Evolutionary conservation across 176 grass and related monocot species (phyloP).

Genomic region (Juncus inflexus): DNA sequence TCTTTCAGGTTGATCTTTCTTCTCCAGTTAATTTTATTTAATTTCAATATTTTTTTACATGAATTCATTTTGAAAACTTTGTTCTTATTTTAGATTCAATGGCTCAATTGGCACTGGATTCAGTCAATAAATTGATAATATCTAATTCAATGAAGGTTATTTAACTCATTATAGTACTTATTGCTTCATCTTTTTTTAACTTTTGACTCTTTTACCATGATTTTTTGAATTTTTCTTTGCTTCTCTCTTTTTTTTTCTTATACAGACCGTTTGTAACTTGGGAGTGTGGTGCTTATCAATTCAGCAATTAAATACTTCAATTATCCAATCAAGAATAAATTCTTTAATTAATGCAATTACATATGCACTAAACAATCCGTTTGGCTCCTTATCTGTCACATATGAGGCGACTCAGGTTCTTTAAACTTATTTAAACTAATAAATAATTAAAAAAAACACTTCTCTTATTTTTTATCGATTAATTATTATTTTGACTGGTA

Average conservation of each 20-base stretch:
- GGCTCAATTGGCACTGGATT: constrained; percentile 40
- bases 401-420: constrained; percentile 78
- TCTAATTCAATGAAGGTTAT: constrained; percentile 65
- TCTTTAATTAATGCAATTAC: constrained; percentile 42
- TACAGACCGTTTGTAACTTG: constrained; percentile 73
- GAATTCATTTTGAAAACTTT: constrained; percentile 21
- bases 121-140: constrained; percentile 57
- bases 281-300: constrained; percentile 75
- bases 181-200: not conserved
- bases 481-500: constrained; percentile 1
- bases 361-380: constrained; percentile 78
- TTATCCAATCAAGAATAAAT: constrained; percentile 35
- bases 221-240: constrained; percentile 10
- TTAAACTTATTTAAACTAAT: not conserved
- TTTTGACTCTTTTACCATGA: not conserved
- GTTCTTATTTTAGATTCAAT: constrained; percentile 37
- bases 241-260: constrained; percentile 4
- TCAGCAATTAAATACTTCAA: constrained; percentile 47
- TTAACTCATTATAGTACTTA: not conserved
- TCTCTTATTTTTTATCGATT: constrained; percentile 7
- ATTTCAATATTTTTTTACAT: too few species aligned
- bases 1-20: constrained; percentile 42
- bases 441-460: not conserved
- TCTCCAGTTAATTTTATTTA: not conserved
- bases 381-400: constrained; percentile 74